Percentiles rank a stretch among this genome's conserved stretches.
These are phyloP conservation scores for Volvox reticuliferus DNA, from an alignment of 139 green algal species.

Conservation along the genomic window DNA sequence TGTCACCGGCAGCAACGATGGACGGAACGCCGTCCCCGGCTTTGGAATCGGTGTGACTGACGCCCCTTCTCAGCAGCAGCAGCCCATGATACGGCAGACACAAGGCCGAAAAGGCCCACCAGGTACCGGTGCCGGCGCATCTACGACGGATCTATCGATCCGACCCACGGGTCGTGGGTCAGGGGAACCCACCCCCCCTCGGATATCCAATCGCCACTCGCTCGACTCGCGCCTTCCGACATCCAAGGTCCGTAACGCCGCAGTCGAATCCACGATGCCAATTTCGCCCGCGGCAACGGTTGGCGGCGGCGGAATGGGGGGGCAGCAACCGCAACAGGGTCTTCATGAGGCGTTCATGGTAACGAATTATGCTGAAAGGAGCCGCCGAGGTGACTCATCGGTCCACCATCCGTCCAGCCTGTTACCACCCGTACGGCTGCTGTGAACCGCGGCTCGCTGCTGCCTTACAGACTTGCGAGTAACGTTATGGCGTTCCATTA, in stretches of 20 bases:
- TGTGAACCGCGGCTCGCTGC: neutral
- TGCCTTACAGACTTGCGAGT: too few relatives aligned
- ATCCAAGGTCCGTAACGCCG: neutral
- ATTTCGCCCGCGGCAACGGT: neutral
- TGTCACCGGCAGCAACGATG: neutral
- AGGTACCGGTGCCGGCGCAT: too few relatives aligned
- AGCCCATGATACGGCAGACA: neutral
- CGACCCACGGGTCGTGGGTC: neutral
- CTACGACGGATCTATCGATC: neutral
- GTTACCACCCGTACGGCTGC: neutral
- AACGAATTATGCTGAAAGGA: neutral
- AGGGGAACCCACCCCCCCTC: neutral
- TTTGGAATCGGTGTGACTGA: neutral
- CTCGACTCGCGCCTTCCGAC: neutral
- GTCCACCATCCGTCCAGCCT: neutral
- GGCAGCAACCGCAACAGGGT: neutral
- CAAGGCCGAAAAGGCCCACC: neutral
- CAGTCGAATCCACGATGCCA: neutral
- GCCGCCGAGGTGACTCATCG: neutral
- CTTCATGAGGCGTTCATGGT: neutral
- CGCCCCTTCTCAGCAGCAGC: too few relatives aligned
- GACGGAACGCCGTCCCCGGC: neutral
- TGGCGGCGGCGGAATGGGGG: neutral
- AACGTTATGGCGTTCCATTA: too few relatives aligned
- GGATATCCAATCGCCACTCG: neutral